These are phyloP conservation scores for Salix brachista DNA, from an alignment of 345 rosid species.

Conservation along the genomic window DNA sequence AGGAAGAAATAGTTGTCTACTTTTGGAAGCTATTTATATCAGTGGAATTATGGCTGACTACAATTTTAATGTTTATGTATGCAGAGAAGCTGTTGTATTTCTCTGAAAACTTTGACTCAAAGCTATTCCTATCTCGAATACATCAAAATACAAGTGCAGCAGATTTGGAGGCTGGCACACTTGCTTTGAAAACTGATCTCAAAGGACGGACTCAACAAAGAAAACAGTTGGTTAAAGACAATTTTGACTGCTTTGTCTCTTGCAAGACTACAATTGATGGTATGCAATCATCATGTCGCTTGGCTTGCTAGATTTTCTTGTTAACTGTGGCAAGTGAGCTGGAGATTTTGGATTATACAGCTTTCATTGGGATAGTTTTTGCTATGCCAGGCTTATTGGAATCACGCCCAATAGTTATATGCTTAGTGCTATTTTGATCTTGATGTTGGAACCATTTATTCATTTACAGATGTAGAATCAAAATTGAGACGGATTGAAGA, in stretches of 20 bases:
- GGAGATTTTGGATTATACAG: slow-evolving; percentile 7
- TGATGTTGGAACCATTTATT: slow-evolving; percentile 21
- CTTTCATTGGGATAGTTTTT: slow-evolving; percentile 9
- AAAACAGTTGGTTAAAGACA: slow-evolving; percentile 93
- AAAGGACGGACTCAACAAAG: slow-evolving; percentile 87
- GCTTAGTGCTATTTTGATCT: slow-evolving; percentile 3
- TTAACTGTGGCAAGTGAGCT: slow-evolving; percentile 2
- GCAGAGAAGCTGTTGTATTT: slow-evolving; percentile 89
- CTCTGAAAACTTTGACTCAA: slow-evolving; percentile 84
- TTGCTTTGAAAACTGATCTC: slow-evolving; percentile 88
- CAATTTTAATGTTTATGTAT: slow-evolving; percentile 13
- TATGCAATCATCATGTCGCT: slow-evolving; percentile 31
- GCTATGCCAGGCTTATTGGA: not conserved
- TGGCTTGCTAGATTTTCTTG: slow-evolving; percentile 11
- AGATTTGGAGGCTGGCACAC: slow-evolving; percentile 91
- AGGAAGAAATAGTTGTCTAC: not conserved
- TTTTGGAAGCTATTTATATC: not conserved
- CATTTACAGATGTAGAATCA: slow-evolving; percentile 74
- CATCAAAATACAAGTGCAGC: slow-evolving; percentile 79
- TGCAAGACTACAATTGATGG: slow-evolving; percentile 99
- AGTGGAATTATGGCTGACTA: not conserved
- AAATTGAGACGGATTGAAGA: slow-evolving; percentile 93
- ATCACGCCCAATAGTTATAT: not conserved
- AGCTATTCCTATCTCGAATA: slow-evolving; percentile 85
- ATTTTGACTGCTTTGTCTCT: slow-evolving; percentile 98